A percentile compares a stretch with the other conserved stretches of the same genome.
Conservation (phyloP, 2,329 filamentous ascomycete genomes). For the Apiospora sp. region DNA sequence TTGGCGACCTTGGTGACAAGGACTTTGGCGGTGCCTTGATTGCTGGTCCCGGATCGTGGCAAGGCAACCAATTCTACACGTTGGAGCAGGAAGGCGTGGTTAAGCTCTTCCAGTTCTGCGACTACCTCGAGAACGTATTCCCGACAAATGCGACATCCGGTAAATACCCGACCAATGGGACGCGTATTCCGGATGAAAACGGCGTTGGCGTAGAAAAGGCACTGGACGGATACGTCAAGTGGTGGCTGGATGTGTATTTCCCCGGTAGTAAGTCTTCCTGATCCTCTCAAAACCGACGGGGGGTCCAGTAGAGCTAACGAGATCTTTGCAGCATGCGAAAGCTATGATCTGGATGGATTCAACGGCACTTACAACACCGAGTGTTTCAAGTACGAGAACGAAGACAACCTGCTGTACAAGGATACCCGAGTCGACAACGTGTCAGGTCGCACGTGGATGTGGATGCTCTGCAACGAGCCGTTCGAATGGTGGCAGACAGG, state of each 20-base stretch:
- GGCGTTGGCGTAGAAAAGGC: constrained; percentile 62
- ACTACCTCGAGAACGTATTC: constrained; percentile 56
- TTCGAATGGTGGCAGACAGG: constrained; percentile 53
- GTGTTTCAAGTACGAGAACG: constrained; percentile 57
- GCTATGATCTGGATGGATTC: constrained; percentile 52
- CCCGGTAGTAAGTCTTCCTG: constrained; percentile 45
- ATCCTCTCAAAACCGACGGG: background rate
- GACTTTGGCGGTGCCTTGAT: constrained; percentile 59
- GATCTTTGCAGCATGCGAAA: constrained; percentile 36
- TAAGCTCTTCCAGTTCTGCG: constrained; percentile 60
- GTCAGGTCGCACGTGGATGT: constrained; percentile 60
- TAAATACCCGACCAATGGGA: constrained; percentile 44
- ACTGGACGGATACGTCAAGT: constrained; percentile 59
- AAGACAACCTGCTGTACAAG: constrained; percentile 48
- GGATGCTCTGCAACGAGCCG: constrained; percentile 63
- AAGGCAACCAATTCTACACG: constrained; percentile 58
- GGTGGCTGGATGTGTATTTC: constrained; percentile 50
- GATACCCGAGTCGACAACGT: constrained; percentile 49
- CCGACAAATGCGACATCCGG: constrained; percentile 42
- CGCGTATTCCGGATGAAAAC: constrained; percentile 51
- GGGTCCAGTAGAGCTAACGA: background rate
- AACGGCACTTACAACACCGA: constrained; percentile 51
- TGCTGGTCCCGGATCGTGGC: constrained; percentile 66
- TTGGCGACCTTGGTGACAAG: constrained; percentile 53
- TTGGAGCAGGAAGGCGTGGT: constrained; percentile 50